A percentile compares a stretch with the other conserved stretches of the same genome.
These are phyloP conservation scores for Senna siamea DNA, from an alignment of 306 rosid genomes.

Conservation along the genomic window DNA sequence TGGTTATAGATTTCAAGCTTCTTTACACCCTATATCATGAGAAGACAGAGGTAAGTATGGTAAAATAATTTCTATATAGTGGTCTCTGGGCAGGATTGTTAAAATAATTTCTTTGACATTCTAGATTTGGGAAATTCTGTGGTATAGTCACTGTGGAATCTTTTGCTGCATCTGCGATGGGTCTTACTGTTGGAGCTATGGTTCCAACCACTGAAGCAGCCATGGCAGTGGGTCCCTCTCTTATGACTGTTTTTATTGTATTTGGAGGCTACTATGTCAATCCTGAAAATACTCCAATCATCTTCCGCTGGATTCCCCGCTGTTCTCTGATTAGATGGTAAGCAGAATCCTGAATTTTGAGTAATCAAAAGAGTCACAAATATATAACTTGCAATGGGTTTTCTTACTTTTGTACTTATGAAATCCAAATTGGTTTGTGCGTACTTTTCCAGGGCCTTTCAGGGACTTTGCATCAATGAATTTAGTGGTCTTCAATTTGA, in stretches of 20 bases:
- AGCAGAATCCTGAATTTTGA: slow-evolving; percentile 36
- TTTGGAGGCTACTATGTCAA: slow-evolving; percentile 97
- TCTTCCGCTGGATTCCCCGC: slow-evolving; percentile 96
- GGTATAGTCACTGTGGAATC: slow-evolving; percentile 86
- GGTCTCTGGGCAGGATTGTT: background rate
- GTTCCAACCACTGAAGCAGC: slow-evolving; percentile 98
- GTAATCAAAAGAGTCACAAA: slow-evolving; percentile 23
- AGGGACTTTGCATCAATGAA: slow-evolving; percentile 94
- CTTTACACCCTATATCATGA: background rate
- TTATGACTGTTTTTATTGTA: slow-evolving; percentile 94
- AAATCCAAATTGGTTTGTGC: slow-evolving; percentile 32
- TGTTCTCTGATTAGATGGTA: slow-evolving; percentile 93
- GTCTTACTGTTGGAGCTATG: slow-evolving; percentile 99
- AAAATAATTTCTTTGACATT: too few relatives aligned
- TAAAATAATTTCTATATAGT: background rate
- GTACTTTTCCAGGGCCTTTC: slow-evolving; percentile 87
- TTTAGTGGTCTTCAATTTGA: slow-evolving; percentile 90
- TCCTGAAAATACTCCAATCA: slow-evolving; percentile 87
- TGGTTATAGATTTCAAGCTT: slow-evolving; percentile 10
- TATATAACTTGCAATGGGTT: slow-evolving; percentile 12
- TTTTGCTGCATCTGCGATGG: slow-evolving; percentile 98
- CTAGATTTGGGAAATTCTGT: slow-evolving; percentile 89
- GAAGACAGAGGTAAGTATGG: slow-evolving; percentile 1
- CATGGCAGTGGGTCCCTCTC: slow-evolving; percentile 98
- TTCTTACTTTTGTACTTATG: slow-evolving; percentile 28